These are phyloP conservation scores for Dionaea muscipula DNA, from an alignment of 179 eudicot genomes.

Conservation along the genomic window DNA sequence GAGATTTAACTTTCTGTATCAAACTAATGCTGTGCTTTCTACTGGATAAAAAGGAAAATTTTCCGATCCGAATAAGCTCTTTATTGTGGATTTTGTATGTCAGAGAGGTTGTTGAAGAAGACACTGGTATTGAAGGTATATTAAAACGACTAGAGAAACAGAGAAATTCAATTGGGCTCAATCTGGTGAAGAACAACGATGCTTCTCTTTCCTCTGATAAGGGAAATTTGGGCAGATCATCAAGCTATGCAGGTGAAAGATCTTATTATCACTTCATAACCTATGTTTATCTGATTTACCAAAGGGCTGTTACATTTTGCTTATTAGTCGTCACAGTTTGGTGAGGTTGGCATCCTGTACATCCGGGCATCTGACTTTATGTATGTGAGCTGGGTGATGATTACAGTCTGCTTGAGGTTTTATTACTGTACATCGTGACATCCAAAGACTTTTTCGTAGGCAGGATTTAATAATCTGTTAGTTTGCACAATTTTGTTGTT, in stretches of 20 bases:
- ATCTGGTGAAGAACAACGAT: slow-evolving; percentile 23
- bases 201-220: slow-evolving; percentile 8
- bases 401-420: neutral
- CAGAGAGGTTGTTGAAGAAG: slow-evolving; percentile 41
- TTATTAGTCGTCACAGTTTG: neutral
- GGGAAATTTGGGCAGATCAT: slow-evolving; percentile 10
- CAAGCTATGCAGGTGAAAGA: slow-evolving; percentile 40
- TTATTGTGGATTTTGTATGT: slow-evolving; percentile 2
- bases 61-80: neutral
- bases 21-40: no score
- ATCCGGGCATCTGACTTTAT: no score
- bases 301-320: no score
- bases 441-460: no score
- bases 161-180: slow-evolving; percentile 47
- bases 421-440: no score
- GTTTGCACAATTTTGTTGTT: neutral
- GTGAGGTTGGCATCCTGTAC: no score
- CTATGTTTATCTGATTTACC: no score
- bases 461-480: neutral
- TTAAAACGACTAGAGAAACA: slow-evolving; percentile 61
- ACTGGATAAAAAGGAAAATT: no score
- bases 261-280: slow-evolving; percentile 6
- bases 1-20: no score
- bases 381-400: neutral
- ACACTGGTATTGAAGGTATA: slow-evolving; percentile 72